Conservation (phyloP, 257 asterid genomes). For the Solanum medicagineum region DNA sequence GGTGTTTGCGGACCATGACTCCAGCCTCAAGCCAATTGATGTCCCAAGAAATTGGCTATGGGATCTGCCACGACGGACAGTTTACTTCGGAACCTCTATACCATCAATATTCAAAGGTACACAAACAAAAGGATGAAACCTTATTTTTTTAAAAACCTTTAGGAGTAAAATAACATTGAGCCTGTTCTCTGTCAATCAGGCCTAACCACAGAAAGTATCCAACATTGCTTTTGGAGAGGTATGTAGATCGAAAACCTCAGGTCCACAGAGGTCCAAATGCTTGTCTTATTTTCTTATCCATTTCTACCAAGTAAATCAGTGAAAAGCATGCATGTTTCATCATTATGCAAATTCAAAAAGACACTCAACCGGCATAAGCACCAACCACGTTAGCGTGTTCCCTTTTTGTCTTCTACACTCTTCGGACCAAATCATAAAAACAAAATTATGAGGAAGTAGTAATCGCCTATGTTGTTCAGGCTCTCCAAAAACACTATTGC, state of each 20-base stretch:
- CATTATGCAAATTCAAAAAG: neutral
- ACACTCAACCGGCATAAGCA: neutral
- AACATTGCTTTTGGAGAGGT: slow-evolving; percentile 98
- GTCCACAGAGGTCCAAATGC: neutral
- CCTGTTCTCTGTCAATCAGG: slow-evolving; percentile 37
- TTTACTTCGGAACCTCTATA: slow-evolving; percentile 91
- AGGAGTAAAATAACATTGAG: neutral
- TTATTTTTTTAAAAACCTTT: neutral
- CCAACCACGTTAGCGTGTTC: neutral
- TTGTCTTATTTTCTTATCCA: neutral
- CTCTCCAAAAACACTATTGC: too few species aligned
- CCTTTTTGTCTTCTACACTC: neutral
- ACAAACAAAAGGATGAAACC: neutral
- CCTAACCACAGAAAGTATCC: slow-evolving; percentile 65
- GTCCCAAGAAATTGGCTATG: slow-evolving; percentile 91
- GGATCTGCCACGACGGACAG: slow-evolving; percentile 79
- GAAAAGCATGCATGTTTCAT: neutral
- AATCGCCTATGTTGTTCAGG: neutral
- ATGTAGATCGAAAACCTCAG: slow-evolving; percentile 5
- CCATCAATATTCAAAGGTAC: slow-evolving; percentile 91
- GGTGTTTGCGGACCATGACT: slow-evolving; percentile 94
- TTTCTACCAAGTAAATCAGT: neutral
- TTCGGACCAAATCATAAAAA: neutral
- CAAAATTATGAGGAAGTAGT: neutral
- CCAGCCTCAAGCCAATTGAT: slow-evolving; percentile 67